A percentile compares a stretch with the other conserved stretches of the same genome.
Conservation (phyloP, 805 yeast species). For the Kluyveromyces starmeri region DNA sequence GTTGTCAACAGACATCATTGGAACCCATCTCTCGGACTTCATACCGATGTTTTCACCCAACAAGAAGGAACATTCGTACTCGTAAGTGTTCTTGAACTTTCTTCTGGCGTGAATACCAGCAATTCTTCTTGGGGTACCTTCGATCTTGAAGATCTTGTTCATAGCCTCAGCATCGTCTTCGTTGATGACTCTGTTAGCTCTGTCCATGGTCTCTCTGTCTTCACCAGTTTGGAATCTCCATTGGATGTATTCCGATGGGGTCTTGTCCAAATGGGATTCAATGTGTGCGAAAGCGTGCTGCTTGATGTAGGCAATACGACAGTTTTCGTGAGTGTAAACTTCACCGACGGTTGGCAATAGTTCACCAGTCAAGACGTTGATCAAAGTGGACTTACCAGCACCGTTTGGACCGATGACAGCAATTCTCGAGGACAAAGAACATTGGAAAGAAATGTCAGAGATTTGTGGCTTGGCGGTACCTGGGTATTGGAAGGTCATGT, state of each 20-base stretch:
- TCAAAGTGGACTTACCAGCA: slow-evolving; percentile 99
- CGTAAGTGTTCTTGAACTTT: slow-evolving; percentile 99
- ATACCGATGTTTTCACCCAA: slow-evolving; percentile 98
- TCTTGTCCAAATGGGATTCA: slow-evolving; percentile 96
- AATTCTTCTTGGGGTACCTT: slow-evolving; percentile 97
- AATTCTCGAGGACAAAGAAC: slow-evolving; percentile 98
- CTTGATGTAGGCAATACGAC: slow-evolving; percentile 99
- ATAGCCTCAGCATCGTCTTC: slow-evolving; percentile 95
- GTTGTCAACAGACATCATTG: slow-evolving; percentile 99
- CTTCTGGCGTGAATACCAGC: slow-evolving; percentile 91
- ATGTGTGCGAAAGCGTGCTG: slow-evolving; percentile 99
- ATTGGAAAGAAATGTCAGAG: slow-evolving; percentile 88
- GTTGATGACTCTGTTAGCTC: slow-evolving; percentile 97
- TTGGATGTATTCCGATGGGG: slow-evolving; percentile 99
- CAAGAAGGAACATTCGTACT: slow-evolving; percentile 95
- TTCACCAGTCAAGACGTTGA: slow-evolving; percentile 99
- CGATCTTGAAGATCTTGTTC: slow-evolving; percentile 99
- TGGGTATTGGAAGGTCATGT: slow-evolving; percentile 99
- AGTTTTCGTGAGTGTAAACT: slow-evolving; percentile 98
- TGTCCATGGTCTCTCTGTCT: slow-evolving; percentile 99
- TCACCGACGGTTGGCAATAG: slow-evolving; percentile 97
- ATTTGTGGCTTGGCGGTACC: slow-evolving; percentile 97
- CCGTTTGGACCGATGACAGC: slow-evolving; percentile 99
- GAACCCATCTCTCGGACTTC: slow-evolving; percentile 99
- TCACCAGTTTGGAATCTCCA: slow-evolving; percentile 99